These are phyloP conservation scores for Annulohypoxylon nitens DNA, from an alignment of 495 filamentous ascomycete genomes.

Conservation along the genomic window DNA sequence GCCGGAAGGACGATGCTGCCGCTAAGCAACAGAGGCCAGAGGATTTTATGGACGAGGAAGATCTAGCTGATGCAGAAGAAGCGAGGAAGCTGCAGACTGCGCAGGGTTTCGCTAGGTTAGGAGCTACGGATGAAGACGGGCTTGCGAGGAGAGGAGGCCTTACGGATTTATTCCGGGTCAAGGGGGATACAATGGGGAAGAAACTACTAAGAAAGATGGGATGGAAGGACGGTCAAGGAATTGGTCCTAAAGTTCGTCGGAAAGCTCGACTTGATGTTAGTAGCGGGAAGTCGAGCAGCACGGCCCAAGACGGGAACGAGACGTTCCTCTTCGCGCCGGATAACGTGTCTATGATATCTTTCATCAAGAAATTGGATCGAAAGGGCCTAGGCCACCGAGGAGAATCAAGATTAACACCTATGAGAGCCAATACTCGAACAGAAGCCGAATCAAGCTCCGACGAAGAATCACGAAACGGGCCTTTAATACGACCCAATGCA, in stretches of 20 bases:
- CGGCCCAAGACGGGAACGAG: slow-evolving; percentile 56
- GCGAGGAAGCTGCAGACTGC: slow-evolving; percentile 77
- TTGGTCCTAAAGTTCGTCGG: slow-evolving; percentile 89
- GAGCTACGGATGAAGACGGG: slow-evolving; percentile 71
- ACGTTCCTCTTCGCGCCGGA: slow-evolving; percentile 90
- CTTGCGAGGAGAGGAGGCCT: slow-evolving; percentile 66
- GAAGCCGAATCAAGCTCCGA: slow-evolving; percentile 63
- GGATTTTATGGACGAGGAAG: slow-evolving; percentile 99
- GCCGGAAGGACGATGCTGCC: slow-evolving; percentile 73
- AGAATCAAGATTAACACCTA: slow-evolving; percentile 67
- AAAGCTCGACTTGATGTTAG: slow-evolving; percentile 75
- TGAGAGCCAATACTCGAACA: slow-evolving; percentile 25
- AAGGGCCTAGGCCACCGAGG: slow-evolving; percentile 86
- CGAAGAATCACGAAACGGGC: slow-evolving; percentile 60
- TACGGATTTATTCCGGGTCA: slow-evolving; percentile 79
- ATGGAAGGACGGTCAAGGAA: slow-evolving; percentile 93
- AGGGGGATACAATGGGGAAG: slow-evolving; percentile 89
- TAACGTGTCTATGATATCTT: slow-evolving; percentile 80
- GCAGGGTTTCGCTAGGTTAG: slow-evolving; percentile 80
- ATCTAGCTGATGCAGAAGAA: slow-evolving; percentile 88
- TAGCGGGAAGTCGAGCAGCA: slow-evolving; percentile 46
- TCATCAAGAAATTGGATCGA: slow-evolving; percentile 79
- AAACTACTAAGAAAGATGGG: slow-evolving; percentile 94
- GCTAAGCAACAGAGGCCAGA: slow-evolving; percentile 74
- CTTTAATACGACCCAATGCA: slow-evolving; percentile 42